phyloP scores from a whole-genome alignment of 2,329 filamentous ascomycete species.

The Apiospora hydei region DNA sequence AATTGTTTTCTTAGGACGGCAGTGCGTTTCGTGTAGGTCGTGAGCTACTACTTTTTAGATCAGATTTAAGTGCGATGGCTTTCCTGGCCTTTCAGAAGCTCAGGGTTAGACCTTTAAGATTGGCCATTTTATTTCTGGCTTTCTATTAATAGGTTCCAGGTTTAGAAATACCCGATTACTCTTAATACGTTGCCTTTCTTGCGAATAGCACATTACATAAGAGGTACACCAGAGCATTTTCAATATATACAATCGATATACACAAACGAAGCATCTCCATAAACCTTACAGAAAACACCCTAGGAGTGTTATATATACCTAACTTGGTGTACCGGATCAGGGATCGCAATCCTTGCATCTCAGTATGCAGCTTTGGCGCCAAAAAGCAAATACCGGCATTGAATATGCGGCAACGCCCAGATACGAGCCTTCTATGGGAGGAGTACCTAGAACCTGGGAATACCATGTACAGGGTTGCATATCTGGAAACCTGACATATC shows the following conservation, averaged over 20 bases:
- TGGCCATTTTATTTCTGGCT: neutral
- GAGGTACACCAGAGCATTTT: neutral
- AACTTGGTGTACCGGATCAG: neutral
- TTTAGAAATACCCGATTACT: neutral
- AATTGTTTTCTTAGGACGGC: too few species aligned
- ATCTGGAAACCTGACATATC: neutral
- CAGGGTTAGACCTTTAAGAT: too few species aligned
- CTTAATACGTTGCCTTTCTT: neutral
- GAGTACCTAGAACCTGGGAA: neutral
- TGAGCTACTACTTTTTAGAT: neutral
- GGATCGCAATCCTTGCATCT: neutral
- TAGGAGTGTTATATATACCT: neutral
- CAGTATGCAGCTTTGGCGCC: neutral
- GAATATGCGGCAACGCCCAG: too few species aligned
- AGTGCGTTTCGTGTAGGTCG: too few species aligned
- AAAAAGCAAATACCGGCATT: neutral
- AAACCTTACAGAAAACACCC: neutral
- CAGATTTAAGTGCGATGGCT: neutral
- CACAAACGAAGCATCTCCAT: neutral
- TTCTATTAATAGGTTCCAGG: neutral
- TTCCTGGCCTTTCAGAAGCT: neutral
- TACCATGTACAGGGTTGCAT: neutral
- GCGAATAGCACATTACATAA: neutral
- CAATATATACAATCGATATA: too few species aligned
- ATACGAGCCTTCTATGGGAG: neutral